Evolutionary conservation across 441 rosid species (phyloP), one percentile per base, ranked within the genome.

Genomic region (Sinapis alba): DNA sequence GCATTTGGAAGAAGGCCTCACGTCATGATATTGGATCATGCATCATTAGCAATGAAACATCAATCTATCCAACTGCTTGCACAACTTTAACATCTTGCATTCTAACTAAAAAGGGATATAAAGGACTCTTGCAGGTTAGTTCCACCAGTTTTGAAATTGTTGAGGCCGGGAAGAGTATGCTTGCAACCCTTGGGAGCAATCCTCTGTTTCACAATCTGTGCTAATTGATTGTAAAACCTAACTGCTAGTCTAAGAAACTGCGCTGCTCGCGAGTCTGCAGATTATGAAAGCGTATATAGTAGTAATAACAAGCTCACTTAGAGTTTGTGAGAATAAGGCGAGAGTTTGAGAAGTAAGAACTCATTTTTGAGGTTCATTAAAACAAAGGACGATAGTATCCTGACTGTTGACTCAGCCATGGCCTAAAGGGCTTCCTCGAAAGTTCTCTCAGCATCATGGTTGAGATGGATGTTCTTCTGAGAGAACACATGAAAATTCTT

Each of bases 101-200:
- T 68, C 83, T 89, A 18, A 89, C 85, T 70, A 92, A 84, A 69
- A 90, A 92, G 70, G 84, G 81, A 60, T 92, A 92, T 15, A 90
- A 82, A 65, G 93, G 87, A 80, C 83, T 80, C 82, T 75, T 89
- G 96, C 93, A 88, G 63, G 94, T 88, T 81, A 83, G 73, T 72
- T 90, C 94, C 41, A 84, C 90, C 7, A 92, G 94, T 86, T 85
- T 85, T 92, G 91, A 78, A 89, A 92, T 53, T n/a, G n/a, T 83
- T 78, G 64, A 81, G 79, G 83, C 86, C 82, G 0, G 96, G 98
- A 18, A 84, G 71, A 69, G 79, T 77, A 75, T 90, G 96, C 86
- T 90, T 90, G 84, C 85, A 84, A 62, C 96, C 94, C 67, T 85
- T 87, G 1, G 90, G 80, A 77, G 96, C 89, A 66, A 92, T 89